These are phyloP conservation scores for Rhizopogon vinicolor DNA, from an alignment of 768 basidiomycete species.

Conservation along the genomic window DNA sequence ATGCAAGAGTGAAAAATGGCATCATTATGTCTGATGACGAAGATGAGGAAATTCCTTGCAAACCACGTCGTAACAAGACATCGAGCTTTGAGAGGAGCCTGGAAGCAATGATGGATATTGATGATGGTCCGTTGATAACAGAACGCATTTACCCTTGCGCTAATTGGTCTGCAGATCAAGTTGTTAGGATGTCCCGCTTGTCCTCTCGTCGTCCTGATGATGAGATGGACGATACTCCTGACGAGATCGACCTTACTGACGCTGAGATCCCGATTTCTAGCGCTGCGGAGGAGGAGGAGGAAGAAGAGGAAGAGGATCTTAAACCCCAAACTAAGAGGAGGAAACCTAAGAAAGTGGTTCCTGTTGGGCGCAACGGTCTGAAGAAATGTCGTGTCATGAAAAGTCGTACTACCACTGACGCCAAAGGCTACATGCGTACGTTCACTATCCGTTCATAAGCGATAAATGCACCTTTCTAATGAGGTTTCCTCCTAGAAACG, in stretches of 20 bases:
- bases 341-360: constrained; percentile 56
- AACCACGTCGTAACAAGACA: constrained; percentile 24
- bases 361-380: constrained; percentile 72
- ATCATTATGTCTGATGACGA: constrained; percentile 61
- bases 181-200: constrained; percentile 19
- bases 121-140: constrained; percentile 50
- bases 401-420: constrained; percentile 49
- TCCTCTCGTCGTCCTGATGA: constrained; percentile 15
- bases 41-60: constrained; percentile 29
- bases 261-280: constrained; percentile 22
- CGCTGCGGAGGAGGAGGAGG: constrained; percentile 25
- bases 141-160: constrained; percentile 4
- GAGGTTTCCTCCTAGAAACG: constrained; percentile 39
- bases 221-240: constrained; percentile 22
- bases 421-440: constrained; percentile 72
- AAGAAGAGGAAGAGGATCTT: constrained; percentile 23
- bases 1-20: constrained; percentile 39
- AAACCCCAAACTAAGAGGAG: constrained; percentile 31
- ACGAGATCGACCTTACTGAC: constrained; percentile 25
- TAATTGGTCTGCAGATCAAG: constrained; percentile 16
- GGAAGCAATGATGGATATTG: constrained; percentile 72
- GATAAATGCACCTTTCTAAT: not conserved
- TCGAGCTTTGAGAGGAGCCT: constrained; percentile 42
- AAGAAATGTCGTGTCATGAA: constrained; percentile 68
- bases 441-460: constrained; percentile 5